Base-by-base conservation (phyloP, 139 green algal species). In the Trebouxia sp. region DNA sequence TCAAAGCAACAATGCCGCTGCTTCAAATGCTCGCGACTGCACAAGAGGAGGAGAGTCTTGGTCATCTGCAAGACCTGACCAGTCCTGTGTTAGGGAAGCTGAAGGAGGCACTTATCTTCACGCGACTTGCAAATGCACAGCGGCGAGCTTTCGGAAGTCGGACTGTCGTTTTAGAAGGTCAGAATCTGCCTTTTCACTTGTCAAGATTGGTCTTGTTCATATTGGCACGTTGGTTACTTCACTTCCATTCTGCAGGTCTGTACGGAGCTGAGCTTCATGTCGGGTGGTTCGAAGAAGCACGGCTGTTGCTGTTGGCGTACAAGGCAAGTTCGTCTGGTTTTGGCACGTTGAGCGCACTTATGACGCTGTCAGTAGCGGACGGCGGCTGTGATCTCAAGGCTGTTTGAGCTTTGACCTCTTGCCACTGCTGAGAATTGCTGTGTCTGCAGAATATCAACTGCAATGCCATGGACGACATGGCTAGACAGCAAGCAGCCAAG, bases 281-380 rank as follows among this genome's bases (percentile, higher is more conserved):
- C n/a, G 62, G 62, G 24, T 72, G 62, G 62, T 72, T 72, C 35
- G 62, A 72, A 43, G 62, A 45, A 72, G 62, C 62, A 41, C 62
- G 62, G 14, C 62, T 72, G 35, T 37, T 72, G 14, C 32, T 72
- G 11, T 28, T 72, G 62, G 62, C 62, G 12, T 72, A 72, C 35
- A 72, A 72, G 62, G 62, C 43, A 43, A 28, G 47, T 1, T 53
- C 20, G 26, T 26, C 5, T 8, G n/a, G 62, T 35, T 28, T 14
- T n/a, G n/a, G n/a, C n/a, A n/a, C n/a, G n/a, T n/a, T n/a, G n/a
- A n/a, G n/a, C n/a, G n/a, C n/a, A n/a, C n/a, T n/a, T n/a, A n/a
- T n/a, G n/a, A n/a, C n/a, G 32, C 35, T 45, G 62, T n/a, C 8
- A 70, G 47, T 1, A 5, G 15, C 47, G 20, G 1, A 53, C 11